These are phyloP conservation scores for Pholiota adiposa DNA, from an alignment of 1,284 basidiomycete species.

Conservation along the genomic window DNA sequence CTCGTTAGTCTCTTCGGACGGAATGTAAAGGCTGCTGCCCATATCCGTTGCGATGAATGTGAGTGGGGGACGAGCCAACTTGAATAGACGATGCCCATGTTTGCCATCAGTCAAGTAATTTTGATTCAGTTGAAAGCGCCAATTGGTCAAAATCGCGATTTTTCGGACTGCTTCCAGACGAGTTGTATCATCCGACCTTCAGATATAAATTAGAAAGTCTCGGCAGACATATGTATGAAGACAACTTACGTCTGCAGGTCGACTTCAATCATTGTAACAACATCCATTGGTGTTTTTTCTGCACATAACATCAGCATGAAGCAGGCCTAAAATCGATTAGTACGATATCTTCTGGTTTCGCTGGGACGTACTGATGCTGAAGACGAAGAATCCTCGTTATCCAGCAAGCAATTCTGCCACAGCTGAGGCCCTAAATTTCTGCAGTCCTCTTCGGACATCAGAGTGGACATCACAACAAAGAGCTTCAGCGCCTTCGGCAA, in stretches of 20 bases:
- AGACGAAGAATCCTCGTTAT: conserved; percentile 40
- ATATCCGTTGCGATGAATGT: conserved; percentile 74
- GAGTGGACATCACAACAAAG: conserved; percentile 60
- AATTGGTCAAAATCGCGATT: conserved; percentile 58
- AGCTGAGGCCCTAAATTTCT: conserved; percentile 50
- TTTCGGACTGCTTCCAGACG: conserved; percentile 56
- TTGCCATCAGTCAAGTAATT: conserved; percentile 62
- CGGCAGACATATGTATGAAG: not conserved
- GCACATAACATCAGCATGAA: conserved; percentile 75
- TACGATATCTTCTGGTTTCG: not conserved
- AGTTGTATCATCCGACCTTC: conserved; percentile 49
- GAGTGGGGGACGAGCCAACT: conserved; percentile 63
- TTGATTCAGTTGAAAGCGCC: conserved; percentile 69
- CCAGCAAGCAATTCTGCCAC: conserved; percentile 59
- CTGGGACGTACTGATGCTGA: conserved; percentile 54
- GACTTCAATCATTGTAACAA: conserved; percentile 52
- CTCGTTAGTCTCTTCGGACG: conserved; percentile 56
- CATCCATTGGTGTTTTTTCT: conserved; percentile 56
- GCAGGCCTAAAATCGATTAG: conserved; percentile 47
- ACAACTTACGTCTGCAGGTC: conserved; percentile 57
- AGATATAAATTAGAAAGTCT: not conserved
- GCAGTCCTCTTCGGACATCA: conserved; percentile 54
- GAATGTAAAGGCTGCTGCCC: conserved; percentile 59
- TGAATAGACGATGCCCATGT: conserved; percentile 67
- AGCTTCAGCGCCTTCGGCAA: conserved; percentile 54